Conservation (phyloP, 495 filamentous ascomycete species). For the Venustampulla echinocandica region DNA sequence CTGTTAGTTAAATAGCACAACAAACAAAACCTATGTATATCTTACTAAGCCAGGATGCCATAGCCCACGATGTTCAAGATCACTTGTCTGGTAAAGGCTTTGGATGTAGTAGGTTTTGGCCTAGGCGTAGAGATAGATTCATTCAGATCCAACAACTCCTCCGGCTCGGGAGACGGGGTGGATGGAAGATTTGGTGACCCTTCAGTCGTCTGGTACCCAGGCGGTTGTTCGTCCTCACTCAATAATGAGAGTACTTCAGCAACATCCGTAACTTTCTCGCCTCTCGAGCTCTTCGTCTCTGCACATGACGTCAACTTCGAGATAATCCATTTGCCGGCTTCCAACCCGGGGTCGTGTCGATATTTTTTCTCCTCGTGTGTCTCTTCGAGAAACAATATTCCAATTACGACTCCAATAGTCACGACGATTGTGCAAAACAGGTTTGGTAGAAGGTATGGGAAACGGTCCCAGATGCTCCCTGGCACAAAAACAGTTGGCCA, state of each 20-base stretch:
- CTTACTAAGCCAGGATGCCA: conserved; percentile 93
- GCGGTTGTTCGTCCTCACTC: conserved; percentile 21
- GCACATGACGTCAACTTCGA: conserved; percentile 18
- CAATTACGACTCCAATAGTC: conserved; percentile 67
- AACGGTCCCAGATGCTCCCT: conserved; percentile 70
- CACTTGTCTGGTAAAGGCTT: conserved; percentile 73
- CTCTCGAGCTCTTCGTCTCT: conserved; percentile 12
- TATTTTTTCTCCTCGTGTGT: conserved; percentile 80
- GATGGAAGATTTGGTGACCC: conserved; percentile 44
- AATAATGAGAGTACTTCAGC: conserved; percentile 40
- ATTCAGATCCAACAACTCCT: conserved; percentile 17
- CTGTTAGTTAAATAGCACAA: conserved; percentile 9
- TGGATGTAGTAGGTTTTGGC: conserved; percentile 24
- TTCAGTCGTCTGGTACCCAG: conserved; percentile 52
- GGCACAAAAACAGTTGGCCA: conserved; percentile 69
- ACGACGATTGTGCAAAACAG: conserved; percentile 79
- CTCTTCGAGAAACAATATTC: conserved; percentile 87
- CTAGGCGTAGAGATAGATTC: not conserved
- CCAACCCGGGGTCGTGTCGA: conserved; percentile 64
- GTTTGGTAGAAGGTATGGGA: conserved; percentile 90
- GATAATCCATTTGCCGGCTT: conserved; percentile 67
- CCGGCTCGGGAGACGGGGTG: conserved; percentile 22
- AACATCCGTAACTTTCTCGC: conserved; percentile 23
- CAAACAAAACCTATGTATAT: conserved; percentile 19
- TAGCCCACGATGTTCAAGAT: conserved; percentile 77